Evolutionary conservation across 768 basidiomycete species (phyloP).

Genomic region (Auricularia heimuer): DNA sequence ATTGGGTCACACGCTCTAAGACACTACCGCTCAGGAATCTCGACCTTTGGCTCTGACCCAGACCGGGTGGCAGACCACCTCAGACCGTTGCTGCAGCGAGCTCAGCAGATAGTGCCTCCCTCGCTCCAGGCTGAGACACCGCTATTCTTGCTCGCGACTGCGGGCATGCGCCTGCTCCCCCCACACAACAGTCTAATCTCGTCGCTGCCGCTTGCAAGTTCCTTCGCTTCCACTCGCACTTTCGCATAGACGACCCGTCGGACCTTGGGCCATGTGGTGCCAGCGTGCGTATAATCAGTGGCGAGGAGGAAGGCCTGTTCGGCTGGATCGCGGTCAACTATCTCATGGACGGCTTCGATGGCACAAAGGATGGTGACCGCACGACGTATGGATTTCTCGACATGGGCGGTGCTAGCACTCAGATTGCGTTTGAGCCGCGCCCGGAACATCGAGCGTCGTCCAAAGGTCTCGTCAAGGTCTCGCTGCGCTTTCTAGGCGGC

Average conservation of each 20-base stretch:
- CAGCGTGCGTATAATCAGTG: conserved; percentile 88
- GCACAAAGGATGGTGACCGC: conserved; percentile 38
- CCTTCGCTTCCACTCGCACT: conserved; percentile 64
- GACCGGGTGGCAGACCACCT: conserved; percentile 67
- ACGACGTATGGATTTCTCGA: conserved; percentile 97
- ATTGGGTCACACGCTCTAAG: background rate
- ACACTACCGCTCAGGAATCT: conserved; percentile 55
- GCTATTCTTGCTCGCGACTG: conserved; percentile 89
- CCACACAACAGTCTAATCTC: conserved; percentile 57
- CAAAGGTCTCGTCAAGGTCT: conserved; percentile 67
- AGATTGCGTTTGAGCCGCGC: conserved; percentile 93
- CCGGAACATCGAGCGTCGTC: conserved; percentile 40
- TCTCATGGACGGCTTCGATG: conserved; percentile 87
- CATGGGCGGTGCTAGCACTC: conserved; percentile 98
- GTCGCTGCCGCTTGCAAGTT: conserved; percentile 71
- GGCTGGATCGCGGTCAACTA: conserved; percentile 99
- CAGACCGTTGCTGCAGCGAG: conserved; percentile 74
- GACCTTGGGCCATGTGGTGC: conserved; percentile 77
- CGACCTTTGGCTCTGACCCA: conserved; percentile 63
- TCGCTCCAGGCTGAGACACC: conserved; percentile 79
- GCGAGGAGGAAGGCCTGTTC: conserved; percentile 96
- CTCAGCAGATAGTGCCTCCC: conserved; percentile 73
- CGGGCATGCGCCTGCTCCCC: conserved; percentile 89
- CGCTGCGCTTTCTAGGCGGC: conserved; percentile 71
- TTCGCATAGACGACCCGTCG: conserved; percentile 61